Base-by-base conservation (phyloP, 129 eudicot species). In the Ambrosia artemisiifolia region DNA sequence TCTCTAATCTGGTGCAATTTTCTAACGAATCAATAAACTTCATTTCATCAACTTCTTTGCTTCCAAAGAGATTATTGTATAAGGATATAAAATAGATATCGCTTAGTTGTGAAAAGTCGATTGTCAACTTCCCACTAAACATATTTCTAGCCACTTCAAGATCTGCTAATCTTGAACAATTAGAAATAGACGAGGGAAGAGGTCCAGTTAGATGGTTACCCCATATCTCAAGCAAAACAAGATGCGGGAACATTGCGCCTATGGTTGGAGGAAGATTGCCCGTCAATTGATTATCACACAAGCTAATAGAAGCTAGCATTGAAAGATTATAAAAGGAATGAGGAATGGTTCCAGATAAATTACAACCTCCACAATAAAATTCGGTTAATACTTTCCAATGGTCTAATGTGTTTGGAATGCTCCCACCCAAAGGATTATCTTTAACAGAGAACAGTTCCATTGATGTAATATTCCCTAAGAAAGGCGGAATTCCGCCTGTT, bases 11-110 rank as follows among this genome's bases (percentile, higher is more conserved):
- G 16, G 43, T 47, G 34, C 69, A 72, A 14, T 72, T 59, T 10
- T 28, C 10, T 55, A 72, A 28, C 9, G 77, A 42, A 32, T 60
- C 44, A 28, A 72, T 6, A 43, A 72, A 72, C n/a, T n/a, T 72
- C 67, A 72, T 28, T 28, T 72, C 77, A 60, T n/a, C 68, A 59
- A 28, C 46, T 59, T 60, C 77, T 32, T 65, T 36, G 43, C 3
- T 40, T 16, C 77, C 69, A 36, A 19, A 46, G 32, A 2, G 2
- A 16, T 72, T 72, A 6, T 20, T 6, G 59, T 16, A 42, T 9
- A 72, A 68, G 61, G 3, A 2, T 47, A 68, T 30, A 0, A 0
- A 5, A 5, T 1, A 0, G 1, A 72, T 28, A 60, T 46, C 20
- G 7, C 24, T 44, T 11, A 72, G 69, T 5, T 59, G 43, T 72